Evolutionary conservation across 768 basidiomycete genomes (phyloP).

Genomic region (Lentinula sp.): DNA sequence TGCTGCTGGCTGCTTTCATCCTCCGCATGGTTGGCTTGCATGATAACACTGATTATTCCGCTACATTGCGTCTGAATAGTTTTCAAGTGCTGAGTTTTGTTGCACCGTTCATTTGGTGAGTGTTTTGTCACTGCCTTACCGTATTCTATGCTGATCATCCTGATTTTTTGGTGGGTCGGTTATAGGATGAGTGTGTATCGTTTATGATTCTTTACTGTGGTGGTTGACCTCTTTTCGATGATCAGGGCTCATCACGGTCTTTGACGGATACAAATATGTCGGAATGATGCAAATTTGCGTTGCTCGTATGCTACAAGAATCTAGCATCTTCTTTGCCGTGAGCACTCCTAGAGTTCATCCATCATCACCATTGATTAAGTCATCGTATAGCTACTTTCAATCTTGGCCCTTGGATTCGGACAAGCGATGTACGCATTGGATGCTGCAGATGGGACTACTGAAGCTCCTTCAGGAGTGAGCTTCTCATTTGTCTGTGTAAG

Average conservation of each 20-base stretch:
- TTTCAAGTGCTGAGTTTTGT: slow-evolving; percentile 90
- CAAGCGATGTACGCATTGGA: slow-evolving; percentile 89
- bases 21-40: slow-evolving; percentile 61
- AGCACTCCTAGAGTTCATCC: slow-evolving; percentile 21
- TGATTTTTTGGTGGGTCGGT: not conserved
- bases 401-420: slow-evolving; percentile 78
- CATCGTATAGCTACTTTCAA: slow-evolving; percentile 57
- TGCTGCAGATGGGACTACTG: slow-evolving; percentile 76
- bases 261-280: slow-evolving; percentile 82
- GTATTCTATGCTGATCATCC: not conserved
- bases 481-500: not conserved
- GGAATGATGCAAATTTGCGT: slow-evolving; percentile 95
- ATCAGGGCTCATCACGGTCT: slow-evolving; percentile 71
- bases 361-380: not conserved
- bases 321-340: slow-evolving; percentile 88
- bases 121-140: slow-evolving; percentile 3
- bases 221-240: not conserved
- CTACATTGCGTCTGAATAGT: slow-evolving; percentile 49
- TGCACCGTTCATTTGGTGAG: slow-evolving; percentile 82
- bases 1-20: slow-evolving; percentile 69
- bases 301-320: slow-evolving; percentile 89
- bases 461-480: slow-evolving; percentile 43
- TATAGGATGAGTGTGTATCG: slow-evolving; percentile 66
- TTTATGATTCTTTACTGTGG: not conserved
- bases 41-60: slow-evolving; percentile 26